Evolutionary conservation across 495 filamentous ascomycete species (phyloP).

Genomic region (Penicillium pulvis): DNA sequence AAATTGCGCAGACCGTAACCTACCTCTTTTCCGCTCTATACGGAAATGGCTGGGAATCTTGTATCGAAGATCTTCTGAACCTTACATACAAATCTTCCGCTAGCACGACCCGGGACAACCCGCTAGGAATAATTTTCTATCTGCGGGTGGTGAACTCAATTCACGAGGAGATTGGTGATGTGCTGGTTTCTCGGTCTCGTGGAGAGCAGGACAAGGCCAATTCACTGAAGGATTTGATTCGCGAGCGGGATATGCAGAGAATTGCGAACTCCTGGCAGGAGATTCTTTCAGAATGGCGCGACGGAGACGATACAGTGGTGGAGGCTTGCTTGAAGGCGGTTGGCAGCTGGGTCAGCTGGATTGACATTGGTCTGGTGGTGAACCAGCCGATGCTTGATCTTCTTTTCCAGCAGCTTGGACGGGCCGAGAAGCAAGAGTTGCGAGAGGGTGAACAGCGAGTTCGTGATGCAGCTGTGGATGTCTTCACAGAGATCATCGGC

Average conservation of each 20-base stretch:
- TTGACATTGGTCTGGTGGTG: conserved; percentile 89
- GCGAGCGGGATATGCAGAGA: conserved; percentile 79
- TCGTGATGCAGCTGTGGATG: conserved; percentile 84
- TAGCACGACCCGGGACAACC: conserved; percentile 64
- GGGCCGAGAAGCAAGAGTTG: conserved; percentile 53
- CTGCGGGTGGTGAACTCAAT: conserved; percentile 82
- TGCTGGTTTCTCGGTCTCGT: conserved; percentile 72
- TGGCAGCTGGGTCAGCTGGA: conserved; percentile 97
- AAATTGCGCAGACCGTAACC: conserved; percentile 92
- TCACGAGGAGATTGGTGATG: conserved; percentile 96
- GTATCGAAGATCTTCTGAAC: conserved; percentile 82
- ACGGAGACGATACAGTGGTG: conserved; percentile 70
- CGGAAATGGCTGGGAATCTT: conserved; percentile 77
- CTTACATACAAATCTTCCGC: conserved; percentile 56
- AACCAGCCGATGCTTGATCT: conserved; percentile 81
- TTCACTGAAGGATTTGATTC: conserved; percentile 84
- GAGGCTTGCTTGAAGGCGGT: conserved; percentile 87
- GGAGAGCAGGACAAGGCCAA: conserved; percentile 77
- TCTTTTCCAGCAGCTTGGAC: conserved; percentile 77
- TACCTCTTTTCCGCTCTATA: conserved; percentile 87
- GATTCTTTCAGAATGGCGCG: conserved; percentile 78
- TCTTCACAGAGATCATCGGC: conserved; percentile 90
- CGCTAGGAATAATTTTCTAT: conserved; percentile 78
- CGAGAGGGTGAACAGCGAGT: conserved; percentile 66
- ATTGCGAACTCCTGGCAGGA: conserved; percentile 89